Evolutionary conservation across 2,329 filamentous ascomycete species (phyloP).

Genomic region (Alternaria longipes): DNA sequence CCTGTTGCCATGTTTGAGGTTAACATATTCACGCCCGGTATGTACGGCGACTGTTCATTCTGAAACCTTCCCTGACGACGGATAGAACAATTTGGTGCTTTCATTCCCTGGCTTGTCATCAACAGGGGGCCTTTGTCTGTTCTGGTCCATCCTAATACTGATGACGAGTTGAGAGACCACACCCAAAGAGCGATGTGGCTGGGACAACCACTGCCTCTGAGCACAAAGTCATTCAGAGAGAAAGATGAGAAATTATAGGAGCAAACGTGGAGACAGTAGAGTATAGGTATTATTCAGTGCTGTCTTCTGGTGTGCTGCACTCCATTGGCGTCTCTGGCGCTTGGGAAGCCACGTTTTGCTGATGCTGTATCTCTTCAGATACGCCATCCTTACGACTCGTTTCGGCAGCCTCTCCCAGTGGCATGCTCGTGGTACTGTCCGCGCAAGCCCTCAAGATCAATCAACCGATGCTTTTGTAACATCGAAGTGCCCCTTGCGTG

Average conservation of each 20-base stretch:
- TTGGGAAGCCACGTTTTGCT: background rate
- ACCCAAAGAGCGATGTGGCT: conserved; percentile 77
- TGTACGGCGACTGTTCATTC: background rate
- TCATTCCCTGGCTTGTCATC: conserved; percentile 84
- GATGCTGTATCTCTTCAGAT: background rate
- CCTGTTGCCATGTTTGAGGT: conserved; percentile 92
- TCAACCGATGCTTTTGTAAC: background rate
- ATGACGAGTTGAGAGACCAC: conserved; percentile 69
- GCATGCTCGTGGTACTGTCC: background rate
- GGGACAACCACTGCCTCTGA: conserved; percentile 71
- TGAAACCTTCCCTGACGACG: background rate
- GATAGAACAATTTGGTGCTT: conserved; percentile 82
- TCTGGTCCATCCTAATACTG: conserved; percentile 84
- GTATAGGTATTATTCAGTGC: background rate
- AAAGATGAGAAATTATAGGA: background rate
- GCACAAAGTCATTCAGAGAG: conserved; percentile 62
- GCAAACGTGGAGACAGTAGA: background rate
- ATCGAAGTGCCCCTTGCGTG: background rate
- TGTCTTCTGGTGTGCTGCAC: background rate
- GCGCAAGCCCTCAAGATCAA: background rate
- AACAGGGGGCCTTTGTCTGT: conserved; percentile 82
- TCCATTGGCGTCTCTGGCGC: background rate
- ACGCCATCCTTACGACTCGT: background rate
- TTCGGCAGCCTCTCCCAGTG: background rate
- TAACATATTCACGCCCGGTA: conserved; percentile 78